Conservation (phyloP, 2,329 filamentous ascomycete genomes). For the Juglanconis oblonga region DNA sequence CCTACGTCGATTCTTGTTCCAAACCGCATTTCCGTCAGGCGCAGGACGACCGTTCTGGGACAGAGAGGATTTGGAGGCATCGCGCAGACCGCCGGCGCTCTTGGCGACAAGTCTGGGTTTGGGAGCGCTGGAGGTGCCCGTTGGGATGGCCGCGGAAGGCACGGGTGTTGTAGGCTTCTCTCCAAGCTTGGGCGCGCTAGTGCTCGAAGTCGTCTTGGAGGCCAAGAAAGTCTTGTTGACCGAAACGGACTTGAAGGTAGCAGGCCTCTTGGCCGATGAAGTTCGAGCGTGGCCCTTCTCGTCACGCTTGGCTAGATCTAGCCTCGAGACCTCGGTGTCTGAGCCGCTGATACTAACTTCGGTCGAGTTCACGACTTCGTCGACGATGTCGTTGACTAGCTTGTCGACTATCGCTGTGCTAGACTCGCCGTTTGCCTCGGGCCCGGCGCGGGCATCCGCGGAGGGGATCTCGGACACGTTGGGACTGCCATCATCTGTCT, state of each 20-base stretch:
- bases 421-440: slow-evolving; percentile 47
- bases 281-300: slow-evolving; percentile 58
- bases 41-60: slow-evolving; percentile 43
- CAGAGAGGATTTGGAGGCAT: slow-evolving; percentile 43
- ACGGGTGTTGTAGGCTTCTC: slow-evolving; percentile 49
- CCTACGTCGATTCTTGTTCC: slow-evolving; percentile 86
- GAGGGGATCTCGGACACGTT: slow-evolving; percentile 10
- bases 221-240: slow-evolving; percentile 81
- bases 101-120: slow-evolving; percentile 76
- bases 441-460: slow-evolving; percentile 14
- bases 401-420: slow-evolving; percentile 54
- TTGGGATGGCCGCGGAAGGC: slow-evolving; percentile 38
- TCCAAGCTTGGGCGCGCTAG: slow-evolving; percentile 45
- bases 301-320: slow-evolving; percentile 50
- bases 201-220: slow-evolving; percentile 57
- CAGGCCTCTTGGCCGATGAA: slow-evolving; percentile 67
- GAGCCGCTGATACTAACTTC: slow-evolving; percentile 70
- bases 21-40: slow-evolving; percentile 72
- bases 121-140: slow-evolving; percentile 45
- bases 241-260: slow-evolving; percentile 80
- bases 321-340: slow-evolving; percentile 69
- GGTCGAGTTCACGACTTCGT: slow-evolving; percentile 59
- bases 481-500: slow-evolving; percentile 17
- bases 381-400: slow-evolving; percentile 53
- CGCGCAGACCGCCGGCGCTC: slow-evolving; percentile 59